These are phyloP conservation scores for Umbelopsis sp. DNA, from an alignment of 192 early-diverging fungal genomes.

Conservation along the genomic window DNA sequence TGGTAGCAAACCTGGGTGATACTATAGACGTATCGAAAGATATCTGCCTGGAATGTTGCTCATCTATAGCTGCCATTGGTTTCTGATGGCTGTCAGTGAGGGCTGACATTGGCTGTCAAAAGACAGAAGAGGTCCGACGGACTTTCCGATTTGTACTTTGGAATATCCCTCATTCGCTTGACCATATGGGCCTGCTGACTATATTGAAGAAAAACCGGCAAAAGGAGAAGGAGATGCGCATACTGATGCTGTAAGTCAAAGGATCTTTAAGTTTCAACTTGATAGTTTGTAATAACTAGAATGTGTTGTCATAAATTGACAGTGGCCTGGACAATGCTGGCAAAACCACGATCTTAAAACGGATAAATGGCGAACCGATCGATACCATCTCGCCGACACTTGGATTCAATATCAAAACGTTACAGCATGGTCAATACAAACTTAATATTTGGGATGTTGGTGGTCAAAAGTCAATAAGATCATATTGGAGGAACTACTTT, in stretches of 20 bases:
- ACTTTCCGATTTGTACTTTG: background rate
- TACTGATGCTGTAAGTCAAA: constrained; percentile 79
- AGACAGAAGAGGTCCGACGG: constrained; percentile 1
- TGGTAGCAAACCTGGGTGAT: background rate
- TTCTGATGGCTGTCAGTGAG: background rate
- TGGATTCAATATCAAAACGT: constrained; percentile 97
- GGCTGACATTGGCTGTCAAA: background rate
- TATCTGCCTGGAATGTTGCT: background rate
- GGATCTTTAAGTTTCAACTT: background rate
- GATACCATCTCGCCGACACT: constrained; percentile 92
- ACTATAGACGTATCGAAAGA: background rate
- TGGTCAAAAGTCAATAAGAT: constrained; percentile 94
- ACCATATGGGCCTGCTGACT: constrained; percentile 88
- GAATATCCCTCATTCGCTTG: background rate
- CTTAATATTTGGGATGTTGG: constrained; percentile 79
- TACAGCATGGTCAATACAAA: constrained; percentile 74
- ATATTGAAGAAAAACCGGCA: constrained; percentile 91
- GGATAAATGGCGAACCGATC: constrained; percentile 92
- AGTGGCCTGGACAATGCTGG: constrained; percentile 98
- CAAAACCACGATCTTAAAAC: constrained; percentile 97
- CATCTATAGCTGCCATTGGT: background rate
- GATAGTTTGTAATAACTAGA: background rate
- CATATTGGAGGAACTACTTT: constrained; percentile 99
- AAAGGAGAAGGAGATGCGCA: constrained; percentile 92
- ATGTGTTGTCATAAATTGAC: background rate